Conservation (phyloP, 768 basidiomycete species). For the Mycena vulgaris region DNA sequence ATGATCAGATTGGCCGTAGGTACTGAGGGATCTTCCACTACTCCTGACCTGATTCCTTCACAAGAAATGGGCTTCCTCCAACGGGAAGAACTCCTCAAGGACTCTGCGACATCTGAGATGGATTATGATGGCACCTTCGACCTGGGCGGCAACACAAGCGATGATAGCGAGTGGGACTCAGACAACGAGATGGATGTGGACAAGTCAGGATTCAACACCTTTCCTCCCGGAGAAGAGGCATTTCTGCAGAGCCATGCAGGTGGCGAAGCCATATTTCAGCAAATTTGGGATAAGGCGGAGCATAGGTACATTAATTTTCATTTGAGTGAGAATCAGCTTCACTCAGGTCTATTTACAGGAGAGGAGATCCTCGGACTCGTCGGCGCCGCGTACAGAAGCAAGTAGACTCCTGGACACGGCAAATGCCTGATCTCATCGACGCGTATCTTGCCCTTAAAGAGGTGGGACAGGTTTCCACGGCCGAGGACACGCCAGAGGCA, state of each 20-base stretch:
- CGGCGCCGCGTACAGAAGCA: slow-evolving; percentile 2
- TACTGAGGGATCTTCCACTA: no score
- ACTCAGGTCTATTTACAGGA: not conserved
- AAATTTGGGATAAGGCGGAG: slow-evolving; percentile 16
- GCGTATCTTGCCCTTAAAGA: slow-evolving; percentile 9
- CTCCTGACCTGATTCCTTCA: no score
- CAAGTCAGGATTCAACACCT: not conserved
- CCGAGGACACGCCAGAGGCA: not conserved
- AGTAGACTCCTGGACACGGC: slow-evolving; percentile 6
- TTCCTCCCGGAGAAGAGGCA: slow-evolving; percentile 22
- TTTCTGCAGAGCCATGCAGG: slow-evolving; percentile 21
- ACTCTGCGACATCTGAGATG: no score
- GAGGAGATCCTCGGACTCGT: slow-evolving; percentile 9
- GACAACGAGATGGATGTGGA: slow-evolving; percentile 7
- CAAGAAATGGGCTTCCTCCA: no score
- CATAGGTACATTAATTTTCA: slow-evolving; percentile 6
- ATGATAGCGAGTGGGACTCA: slow-evolving; percentile 1
- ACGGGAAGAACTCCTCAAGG: no score
- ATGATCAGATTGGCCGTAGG: no score
- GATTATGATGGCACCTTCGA: no score
- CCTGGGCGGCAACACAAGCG: no score
- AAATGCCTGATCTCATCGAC: slow-evolving; percentile 10
- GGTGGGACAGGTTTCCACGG: not conserved
- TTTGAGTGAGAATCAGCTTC: no score
- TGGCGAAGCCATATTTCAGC: slow-evolving; percentile 8